A percentile compares a stretch with the other conserved stretches of the same genome.
Evolutionary conservation across 352 stramenopile species (phyloP).

Genomic region (Phytophthora citrophthora): DNA sequence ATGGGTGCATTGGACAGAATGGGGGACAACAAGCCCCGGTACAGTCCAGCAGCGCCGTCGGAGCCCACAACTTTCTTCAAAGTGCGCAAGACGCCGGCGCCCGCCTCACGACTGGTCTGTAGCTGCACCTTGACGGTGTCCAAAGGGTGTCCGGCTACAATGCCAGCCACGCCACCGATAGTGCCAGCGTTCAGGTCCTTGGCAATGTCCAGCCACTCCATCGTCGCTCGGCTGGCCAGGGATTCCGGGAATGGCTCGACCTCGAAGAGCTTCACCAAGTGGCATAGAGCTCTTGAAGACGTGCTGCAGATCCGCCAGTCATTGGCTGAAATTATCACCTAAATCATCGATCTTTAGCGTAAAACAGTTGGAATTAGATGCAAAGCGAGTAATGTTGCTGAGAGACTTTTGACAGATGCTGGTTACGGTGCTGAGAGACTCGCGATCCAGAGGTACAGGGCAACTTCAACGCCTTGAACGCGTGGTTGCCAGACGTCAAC

Average conservation of each 20-base stretch:
- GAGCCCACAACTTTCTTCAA: constrained; percentile 56
- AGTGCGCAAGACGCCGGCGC: constrained; percentile 51
- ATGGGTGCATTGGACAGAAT: constrained; percentile 87
- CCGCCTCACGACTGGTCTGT: constrained; percentile 55
- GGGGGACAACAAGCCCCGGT: constrained; percentile 76
- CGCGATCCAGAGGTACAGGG: background rate
- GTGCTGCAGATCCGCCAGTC: background rate
- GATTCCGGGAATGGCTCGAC: constrained; percentile 15
- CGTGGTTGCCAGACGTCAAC: background rate
- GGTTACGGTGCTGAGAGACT: background rate
- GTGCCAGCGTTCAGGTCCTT: constrained; percentile 88
- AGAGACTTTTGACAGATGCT: constrained; percentile 5
- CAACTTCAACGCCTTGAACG: constrained; percentile 13
- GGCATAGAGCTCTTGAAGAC: constrained; percentile 23
- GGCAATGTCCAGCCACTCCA: constrained; percentile 84
- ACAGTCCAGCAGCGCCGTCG: constrained; percentile 73
- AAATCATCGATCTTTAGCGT: too few species aligned
- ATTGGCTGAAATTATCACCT: background rate
- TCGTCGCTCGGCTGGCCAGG: constrained; percentile 21
- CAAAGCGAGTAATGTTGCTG: constrained; percentile 9
- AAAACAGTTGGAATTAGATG: background rate
- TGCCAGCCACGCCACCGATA: constrained; percentile 78
- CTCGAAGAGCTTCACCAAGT: constrained; percentile 1
- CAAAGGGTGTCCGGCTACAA: constrained; percentile 81
- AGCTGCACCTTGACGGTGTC: constrained; percentile 90